phyloP scores from a whole-genome alignment of 192 early-diverging fungal genomes.

The Phycomyces nitens region DNA sequence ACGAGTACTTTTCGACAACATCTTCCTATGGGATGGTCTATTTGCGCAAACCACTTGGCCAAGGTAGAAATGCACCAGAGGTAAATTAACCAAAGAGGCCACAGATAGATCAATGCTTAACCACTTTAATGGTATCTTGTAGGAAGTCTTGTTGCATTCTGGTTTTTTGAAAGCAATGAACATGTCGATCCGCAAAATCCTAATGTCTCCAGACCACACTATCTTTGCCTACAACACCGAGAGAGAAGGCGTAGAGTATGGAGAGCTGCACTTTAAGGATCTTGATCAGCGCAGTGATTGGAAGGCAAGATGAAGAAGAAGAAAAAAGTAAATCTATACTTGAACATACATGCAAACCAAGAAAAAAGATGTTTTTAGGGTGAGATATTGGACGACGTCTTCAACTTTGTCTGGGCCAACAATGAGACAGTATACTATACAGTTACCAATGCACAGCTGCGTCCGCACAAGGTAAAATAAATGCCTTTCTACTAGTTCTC shows the following conservation, averaged over 20 bases:
- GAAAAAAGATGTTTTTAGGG: constrained; percentile 11
- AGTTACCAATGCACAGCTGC: constrained; percentile 62
- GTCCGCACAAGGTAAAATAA: constrained; percentile 54
- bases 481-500: background rate
- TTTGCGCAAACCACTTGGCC: constrained; percentile 37
- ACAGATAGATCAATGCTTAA: no score
- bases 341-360: background rate
- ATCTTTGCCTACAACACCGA: constrained; percentile 52
- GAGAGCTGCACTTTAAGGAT: constrained; percentile 49
- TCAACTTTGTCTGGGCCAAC: constrained; percentile 73
- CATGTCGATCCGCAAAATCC: constrained; percentile 44
- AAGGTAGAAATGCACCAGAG: constrained; percentile 39
- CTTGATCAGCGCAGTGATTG: constrained; percentile 31
- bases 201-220: constrained; percentile 49
- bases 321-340: no score
- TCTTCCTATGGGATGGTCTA: constrained; percentile 48
- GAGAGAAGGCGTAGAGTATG: constrained; percentile 50
- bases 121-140: no score
- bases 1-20: constrained; percentile 51
- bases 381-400: constrained; percentile 48
- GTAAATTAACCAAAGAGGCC: constrained; percentile 14
- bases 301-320: constrained; percentile 30
- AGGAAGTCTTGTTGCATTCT: constrained; percentile 53
- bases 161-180: constrained; percentile 43
- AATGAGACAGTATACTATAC: constrained; percentile 63